Base-by-base conservation (phyloP, 108 stramenopile genomes). In the Cyclotella choctawhatcheeana region DNA sequence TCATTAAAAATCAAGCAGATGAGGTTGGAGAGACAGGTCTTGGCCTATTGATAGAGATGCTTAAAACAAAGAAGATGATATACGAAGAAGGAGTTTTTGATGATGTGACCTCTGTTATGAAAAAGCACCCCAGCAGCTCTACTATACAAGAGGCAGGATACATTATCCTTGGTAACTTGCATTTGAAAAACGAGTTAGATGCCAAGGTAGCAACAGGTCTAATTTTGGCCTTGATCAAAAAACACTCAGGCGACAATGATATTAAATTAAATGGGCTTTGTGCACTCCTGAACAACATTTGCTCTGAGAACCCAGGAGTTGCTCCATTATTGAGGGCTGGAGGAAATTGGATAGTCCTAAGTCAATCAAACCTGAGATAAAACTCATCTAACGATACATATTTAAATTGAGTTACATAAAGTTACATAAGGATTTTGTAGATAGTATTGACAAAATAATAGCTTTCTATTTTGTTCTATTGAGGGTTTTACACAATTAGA, bases 181-280 rank as follows among this genome's bases (percentile, higher is more conserved):
- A 68, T n/a, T 6, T 59, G 16, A 34, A 33, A 27, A 59, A 64
- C 27, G 31, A 34, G 17, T 69, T 71, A 5, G 56, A 81, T 22
- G 80, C 75, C 40, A 64, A 71, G 27, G 17, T 37, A 13, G 48
- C 56, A 21, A 40, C 22, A 4, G 27, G 27, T 21, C 48, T 81
- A 22, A 37, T 71, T 40, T 27, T 81, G 32, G 47, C 56, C 20
- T 25, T 69, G 75, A 14, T 58, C 35, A 76, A 81, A 47, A 65
- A 61, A 34, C 47, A 81, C 48, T 17, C 25, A 29, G 63, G 66
- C 0, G 74, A 76, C 50, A 58, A 33, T 24, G 43, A 13, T 26
- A 30, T 81, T 43, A 74, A 76, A 48, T 26, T 71, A 24, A 60
- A 56, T 20, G 69, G 69, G 32, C 75, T 74, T 27, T 55, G 71